Percentiles rank a stretch among this genome's conserved stretches.
These are phyloP conservation scores for Saccharomycopsis oosterbeekiorum DNA, from an alignment of 805 yeast species.

Conservation along the genomic window DNA sequence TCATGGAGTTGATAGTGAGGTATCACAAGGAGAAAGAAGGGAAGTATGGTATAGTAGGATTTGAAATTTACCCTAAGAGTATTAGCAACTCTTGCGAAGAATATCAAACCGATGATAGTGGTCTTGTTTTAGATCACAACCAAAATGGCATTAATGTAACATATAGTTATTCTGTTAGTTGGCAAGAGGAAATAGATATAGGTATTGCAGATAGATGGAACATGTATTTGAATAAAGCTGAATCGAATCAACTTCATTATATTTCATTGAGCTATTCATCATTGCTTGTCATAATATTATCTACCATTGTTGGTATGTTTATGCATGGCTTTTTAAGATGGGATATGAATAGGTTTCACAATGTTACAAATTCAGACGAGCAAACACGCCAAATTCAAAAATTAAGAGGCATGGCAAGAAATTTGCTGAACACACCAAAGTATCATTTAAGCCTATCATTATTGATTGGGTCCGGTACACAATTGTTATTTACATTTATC, in stretches of 20 bases:
- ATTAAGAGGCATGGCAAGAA: slow-evolving; percentile 23
- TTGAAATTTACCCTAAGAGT: slow-evolving; percentile 82
- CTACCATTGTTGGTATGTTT: slow-evolving; percentile 49
- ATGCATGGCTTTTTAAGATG: slow-evolving; percentile 25
- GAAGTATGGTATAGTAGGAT: slow-evolving; percentile 65
- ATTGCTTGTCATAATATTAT: slow-evolving; percentile 49
- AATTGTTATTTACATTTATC: slow-evolving; percentile 52
- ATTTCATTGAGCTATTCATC: slow-evolving; percentile 63
- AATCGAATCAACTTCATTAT: slow-evolving; percentile 59
- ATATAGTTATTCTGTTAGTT: slow-evolving; percentile 76
- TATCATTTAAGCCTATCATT: slow-evolving; percentile 41
- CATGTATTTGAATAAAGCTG: slow-evolving; percentile 50
- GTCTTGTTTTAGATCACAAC: background rate
- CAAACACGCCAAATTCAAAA: background rate
- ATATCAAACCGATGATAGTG: slow-evolving; percentile 41
- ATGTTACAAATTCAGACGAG: slow-evolving; percentile 14
- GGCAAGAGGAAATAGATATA: slow-evolving; percentile 70
- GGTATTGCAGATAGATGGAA: slow-evolving; percentile 68
- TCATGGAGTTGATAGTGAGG: slow-evolving; percentile 70
- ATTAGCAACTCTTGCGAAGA: slow-evolving; percentile 49
- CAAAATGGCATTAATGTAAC: slow-evolving; percentile 36
- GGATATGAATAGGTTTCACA: slow-evolving; percentile 22
- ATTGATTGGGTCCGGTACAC: slow-evolving; percentile 65
- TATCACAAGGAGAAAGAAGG: slow-evolving; percentile 39
- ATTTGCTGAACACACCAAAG: slow-evolving; percentile 43